Evolutionary conservation across 2,329 filamentous ascomycete species (phyloP), one percentile per base, ranked within the genome.

Genomic region (Dactylonectria macrodidyma): DNA sequence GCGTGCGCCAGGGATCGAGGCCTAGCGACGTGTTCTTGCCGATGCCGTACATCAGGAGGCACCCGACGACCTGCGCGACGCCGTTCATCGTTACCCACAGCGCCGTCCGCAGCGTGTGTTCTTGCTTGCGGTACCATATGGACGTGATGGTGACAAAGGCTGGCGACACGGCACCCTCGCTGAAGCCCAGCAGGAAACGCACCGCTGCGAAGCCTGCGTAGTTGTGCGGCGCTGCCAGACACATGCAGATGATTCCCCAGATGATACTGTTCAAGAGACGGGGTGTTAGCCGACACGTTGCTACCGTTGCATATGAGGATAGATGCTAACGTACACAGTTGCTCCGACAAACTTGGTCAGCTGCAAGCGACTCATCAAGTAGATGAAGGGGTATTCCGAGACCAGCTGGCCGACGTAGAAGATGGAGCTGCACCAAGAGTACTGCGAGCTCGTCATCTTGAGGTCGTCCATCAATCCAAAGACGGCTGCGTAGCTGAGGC

Each of bases 301-400:
- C 19, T 3, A 34, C 19, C 10, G 6, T 14, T 7, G 41, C 16
- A 16, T 30, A 8, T 38, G 12, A 12, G 3, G 16, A n/a, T n/a
- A 19, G 19, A 30, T 10, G 1, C 22, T 5, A 3, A 68, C 80
- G 33, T 79, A 84, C 81, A 87, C 79, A 0, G 83, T 86, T 1
- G 75, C 75, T 14, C 85, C 85, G 5, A 88, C 85, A 65, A 86
- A 86, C 63, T 84, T 85, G 41, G 84, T 83, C n/a, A 88, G 72
- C 9, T 81, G 84, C 4, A 88, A 78, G 5, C 81, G 78, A 38
- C 80, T 83, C 85, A 88, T 87, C 11, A 87, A 75, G 69, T 86
- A 87, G 56, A 85, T 85, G 65, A 84, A 85, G 1, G 85, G 85
- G 63, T 83, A 86, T 67, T 86, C 85, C 0, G 84, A 81, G 2